A percentile compares a stretch with the other conserved stretches of the same genome.
Conservation (phyloP, 345 rosid species). For the Salix brachista region DNA sequence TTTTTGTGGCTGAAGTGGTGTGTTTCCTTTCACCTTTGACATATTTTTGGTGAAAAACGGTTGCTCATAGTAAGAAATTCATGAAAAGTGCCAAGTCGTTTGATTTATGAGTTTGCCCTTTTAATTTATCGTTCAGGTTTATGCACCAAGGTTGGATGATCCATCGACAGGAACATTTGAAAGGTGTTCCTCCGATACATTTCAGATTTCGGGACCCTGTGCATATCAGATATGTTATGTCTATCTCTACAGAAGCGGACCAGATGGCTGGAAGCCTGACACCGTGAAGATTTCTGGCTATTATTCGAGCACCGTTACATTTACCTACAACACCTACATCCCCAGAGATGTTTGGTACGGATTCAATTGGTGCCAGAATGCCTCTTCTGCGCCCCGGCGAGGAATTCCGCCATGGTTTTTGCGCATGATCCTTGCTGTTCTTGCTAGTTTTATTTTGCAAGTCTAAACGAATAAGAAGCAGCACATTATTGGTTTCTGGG, state of each 20-base stretch:
- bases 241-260: constrained; percentile 23
- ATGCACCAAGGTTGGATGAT: constrained; percentile 29
- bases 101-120: not conserved
- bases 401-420: constrained; percentile 9
- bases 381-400: constrained; percentile 33
- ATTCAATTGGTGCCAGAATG: constrained; percentile 18
- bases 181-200: constrained; percentile 28
- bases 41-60: not conserved
- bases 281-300: constrained; percentile 17
- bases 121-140: constrained; percentile 15
- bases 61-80: not conserved
- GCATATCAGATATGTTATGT: constrained; percentile 27
- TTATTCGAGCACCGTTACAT: constrained; percentile 11
- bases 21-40: not conserved
- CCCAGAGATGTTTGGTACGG: constrained; percentile 24
- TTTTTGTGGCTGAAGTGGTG: not conserved
- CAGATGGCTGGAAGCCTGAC: constrained; percentile 27
- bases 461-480: not conserved
- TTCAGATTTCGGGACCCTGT: constrained; percentile 26
- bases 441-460: constrained; percentile 31
- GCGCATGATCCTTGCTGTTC: constrained; percentile 21
- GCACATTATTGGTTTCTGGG: not conserved
- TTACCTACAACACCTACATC: constrained; percentile 8
- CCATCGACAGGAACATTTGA: constrained; percentile 21
- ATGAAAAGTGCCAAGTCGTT: not conserved